phyloP scores from a whole-genome alignment of 441 rosid genomes.

The Jatropha podagrica region DNA sequence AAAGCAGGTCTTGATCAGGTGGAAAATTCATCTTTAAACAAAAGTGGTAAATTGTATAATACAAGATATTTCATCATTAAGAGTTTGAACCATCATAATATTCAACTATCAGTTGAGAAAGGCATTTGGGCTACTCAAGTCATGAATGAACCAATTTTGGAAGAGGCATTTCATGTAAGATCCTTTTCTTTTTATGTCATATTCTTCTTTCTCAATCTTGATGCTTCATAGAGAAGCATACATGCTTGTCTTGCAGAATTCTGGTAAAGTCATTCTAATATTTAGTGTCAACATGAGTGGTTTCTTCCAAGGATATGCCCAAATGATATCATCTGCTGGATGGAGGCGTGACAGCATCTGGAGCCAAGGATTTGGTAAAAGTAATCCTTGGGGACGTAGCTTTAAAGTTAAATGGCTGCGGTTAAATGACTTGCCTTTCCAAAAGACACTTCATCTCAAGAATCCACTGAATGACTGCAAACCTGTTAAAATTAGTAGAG shows the following conservation, averaged over 20 bases:
- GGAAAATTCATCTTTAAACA: conserved; percentile 40
- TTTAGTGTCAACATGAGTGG: conserved; percentile 99
- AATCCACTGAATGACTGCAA: conserved; percentile 89
- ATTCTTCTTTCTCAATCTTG: conserved; percentile 29
- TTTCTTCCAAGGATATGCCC: conserved; percentile 98
- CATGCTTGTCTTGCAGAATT: conserved; percentile 65
- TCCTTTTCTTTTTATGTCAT: conserved; percentile 22
- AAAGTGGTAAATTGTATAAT: conserved; percentile 44
- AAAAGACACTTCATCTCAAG: conserved; percentile 93
- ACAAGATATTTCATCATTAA: conserved; percentile 93
- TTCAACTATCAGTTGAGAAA: conserved; percentile 72
- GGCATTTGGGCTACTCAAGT: conserved; percentile 99
- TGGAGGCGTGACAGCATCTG: conserved; percentile 92
- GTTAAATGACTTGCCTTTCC: conserved; percentile 85
- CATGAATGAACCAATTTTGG: conserved; percentile 95
- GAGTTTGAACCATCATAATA: conserved; percentile 80
- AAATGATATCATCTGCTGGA: conserved; percentile 92
- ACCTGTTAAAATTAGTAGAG: conserved; percentile 98
- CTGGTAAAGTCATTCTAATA: conserved; percentile 77
- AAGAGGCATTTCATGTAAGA: conserved; percentile 92
- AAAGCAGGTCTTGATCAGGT: conserved; percentile 40
- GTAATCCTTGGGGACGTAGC: conserved; percentile 93
- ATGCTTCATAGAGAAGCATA: conserved; percentile 33
- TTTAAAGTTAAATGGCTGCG: conserved; percentile 91
- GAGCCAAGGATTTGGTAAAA: conserved; percentile 88